Evolutionary conservation across 257 asterid genomes (phyloP).

Genomic region (Salvia miltiorrhiza): DNA sequence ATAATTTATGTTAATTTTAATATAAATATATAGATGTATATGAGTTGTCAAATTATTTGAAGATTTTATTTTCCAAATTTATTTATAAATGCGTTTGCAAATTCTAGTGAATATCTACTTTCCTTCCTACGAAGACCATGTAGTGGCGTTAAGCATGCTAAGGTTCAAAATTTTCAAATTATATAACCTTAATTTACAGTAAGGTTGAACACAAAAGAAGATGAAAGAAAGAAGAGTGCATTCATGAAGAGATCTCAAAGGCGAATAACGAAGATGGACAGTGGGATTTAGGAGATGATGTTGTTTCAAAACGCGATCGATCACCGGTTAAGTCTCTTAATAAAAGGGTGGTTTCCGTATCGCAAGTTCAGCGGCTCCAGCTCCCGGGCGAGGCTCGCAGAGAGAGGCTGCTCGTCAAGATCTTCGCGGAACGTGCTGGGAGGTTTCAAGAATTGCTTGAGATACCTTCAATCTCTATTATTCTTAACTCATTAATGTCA

Average conservation of each 20-base stretch:
- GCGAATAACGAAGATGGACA: slow-evolving; percentile 18
- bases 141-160: not conserved
- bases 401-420: slow-evolving; percentile 29
- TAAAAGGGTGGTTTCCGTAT: slow-evolving; percentile 56
- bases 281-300: slow-evolving; percentile 25
- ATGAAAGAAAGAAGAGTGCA: slow-evolving; percentile 17
- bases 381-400: slow-evolving; percentile 28
- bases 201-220: slow-evolving; percentile 13
- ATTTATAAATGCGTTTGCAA: no score
- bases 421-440: slow-evolving; percentile 24
- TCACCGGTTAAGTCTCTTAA: slow-evolving; percentile 33
- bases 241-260: slow-evolving; percentile 19
- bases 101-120: no score
- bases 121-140: no score
- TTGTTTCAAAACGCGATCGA: slow-evolving; percentile 23
- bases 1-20: no score
- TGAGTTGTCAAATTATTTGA: no score
- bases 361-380: slow-evolving; percentile 31
- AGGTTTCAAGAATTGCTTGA: slow-evolving; percentile 35
- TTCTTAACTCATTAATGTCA: no score
- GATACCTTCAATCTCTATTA: no score
- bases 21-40: no score
- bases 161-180: not conserved
- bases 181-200: slow-evolving; percentile 20
- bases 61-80: no score